Base-by-base conservation (phyloP, 352 stramenopile species). In the Pythium rishiriense region DNA sequence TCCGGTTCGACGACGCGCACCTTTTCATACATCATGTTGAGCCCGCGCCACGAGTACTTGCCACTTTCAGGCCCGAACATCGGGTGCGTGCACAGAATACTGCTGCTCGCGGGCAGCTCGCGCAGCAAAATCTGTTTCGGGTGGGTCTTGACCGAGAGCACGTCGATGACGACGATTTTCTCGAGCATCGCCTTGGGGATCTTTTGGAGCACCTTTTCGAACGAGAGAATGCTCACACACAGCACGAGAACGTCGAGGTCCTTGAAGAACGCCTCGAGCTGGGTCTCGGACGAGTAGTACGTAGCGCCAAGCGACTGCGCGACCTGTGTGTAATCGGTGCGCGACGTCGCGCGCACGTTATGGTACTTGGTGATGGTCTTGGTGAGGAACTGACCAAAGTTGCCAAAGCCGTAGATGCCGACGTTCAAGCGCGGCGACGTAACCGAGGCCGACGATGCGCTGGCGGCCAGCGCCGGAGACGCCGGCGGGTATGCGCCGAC, bases 361-460 rank as follows among this genome's bases (percentile, higher is more conserved):
- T 97, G 90, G 62, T 97, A 87, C 73, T 97, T 97, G 37, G 83
- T 68, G 74, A 99, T 98, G 10, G 87, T 97, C 79, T 94, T 94
- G n/a, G 90, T 90, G 60, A 99, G 91, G 76, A 99, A 99, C 80
- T 99, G 97, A 29, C 96, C 97, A 74, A 99, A 99, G 69, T 98
- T 95, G 41, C 97, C 94, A 69, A 99, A 99, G 4, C 96, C 96
- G 55, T 99, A 90, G 42, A 99, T 91, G 33, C 96, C 97, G 64
- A 99, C 98, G 48, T 88, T 97, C 33, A 99, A 81, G 2, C 90
- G 87, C 57, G 65, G 52, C 35, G 64, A 60, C 12, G 67, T 45
- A 0, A 54, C 45, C 22, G 70, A 37, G 31, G 74, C 45, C 22
- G 70, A 37, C 35, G 74, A 65, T 9, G 66, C 53, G 2, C 43